Conservation (phyloP, 208 protist species). For the Trypanosoma melophagium region DNA sequence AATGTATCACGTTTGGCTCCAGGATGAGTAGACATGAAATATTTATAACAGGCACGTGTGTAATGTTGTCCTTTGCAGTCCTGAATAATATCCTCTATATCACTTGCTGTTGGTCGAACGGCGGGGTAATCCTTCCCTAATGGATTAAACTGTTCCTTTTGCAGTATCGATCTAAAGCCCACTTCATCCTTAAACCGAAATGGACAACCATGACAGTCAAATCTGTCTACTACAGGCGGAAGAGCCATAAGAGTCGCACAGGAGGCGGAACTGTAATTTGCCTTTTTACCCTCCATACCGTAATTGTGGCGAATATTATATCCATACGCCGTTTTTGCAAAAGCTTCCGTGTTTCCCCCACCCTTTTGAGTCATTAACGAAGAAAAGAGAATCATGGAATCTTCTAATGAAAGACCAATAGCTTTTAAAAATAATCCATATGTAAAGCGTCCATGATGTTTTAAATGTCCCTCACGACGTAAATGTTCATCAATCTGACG, state of each 20-base stretch:
- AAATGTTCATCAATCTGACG: constrained; percentile 80
- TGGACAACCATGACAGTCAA: constrained; percentile 91
- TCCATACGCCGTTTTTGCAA: constrained; percentile 85
- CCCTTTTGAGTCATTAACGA: constrained; percentile 86
- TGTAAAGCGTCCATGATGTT: constrained; percentile 88
- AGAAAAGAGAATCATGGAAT: constrained; percentile 82
- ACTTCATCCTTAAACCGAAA: constrained; percentile 86
- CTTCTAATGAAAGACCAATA: constrained; percentile 84
- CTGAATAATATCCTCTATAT: constrained; percentile 88
- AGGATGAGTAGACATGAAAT: constrained; percentile 88
- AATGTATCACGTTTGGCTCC: constrained; percentile 77
- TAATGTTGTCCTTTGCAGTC: constrained; percentile 88
- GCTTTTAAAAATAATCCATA: constrained; percentile 91
- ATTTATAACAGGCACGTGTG: constrained; percentile 89
- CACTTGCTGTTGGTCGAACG: constrained; percentile 41
- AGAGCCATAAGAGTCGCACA: constrained; percentile 83
- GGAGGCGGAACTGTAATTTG: constrained; percentile 81
- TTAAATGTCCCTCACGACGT: constrained; percentile 82
- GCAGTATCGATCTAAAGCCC: constrained; percentile 49
- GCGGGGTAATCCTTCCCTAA: constrained; percentile 49
- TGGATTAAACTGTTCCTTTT: constrained; percentile 57
- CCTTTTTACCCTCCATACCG: constrained; percentile 91
- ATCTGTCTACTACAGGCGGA: constrained; percentile 70
- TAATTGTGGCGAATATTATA: constrained; percentile 92
- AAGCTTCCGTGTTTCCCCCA: constrained; percentile 68